Conservation (phyloP, 1,139 yeast genomes). For the Zygosaccharomyces pseudobailii region DNA sequence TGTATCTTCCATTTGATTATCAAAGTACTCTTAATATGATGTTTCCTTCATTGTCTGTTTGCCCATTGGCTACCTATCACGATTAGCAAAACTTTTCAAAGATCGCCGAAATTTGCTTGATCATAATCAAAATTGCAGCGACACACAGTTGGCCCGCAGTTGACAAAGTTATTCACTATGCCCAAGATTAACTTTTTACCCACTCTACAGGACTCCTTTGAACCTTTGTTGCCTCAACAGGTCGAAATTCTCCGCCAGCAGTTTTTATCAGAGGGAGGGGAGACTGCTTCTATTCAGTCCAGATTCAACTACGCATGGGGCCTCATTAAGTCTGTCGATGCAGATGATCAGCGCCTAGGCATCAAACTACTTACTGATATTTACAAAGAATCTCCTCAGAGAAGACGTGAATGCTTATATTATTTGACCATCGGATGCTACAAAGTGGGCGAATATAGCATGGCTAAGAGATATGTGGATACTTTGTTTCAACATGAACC, state of each 20-base stretch:
- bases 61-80: neutral
- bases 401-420: conserved; percentile 86
- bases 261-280: conserved; percentile 69
- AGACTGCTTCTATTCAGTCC: conserved; percentile 74
- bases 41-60: neutral
- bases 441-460: conserved; percentile 80
- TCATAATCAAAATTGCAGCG: neutral
- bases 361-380: conserved; percentile 68
- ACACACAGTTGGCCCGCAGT: neutral
- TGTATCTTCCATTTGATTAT: conserved; percentile 44
- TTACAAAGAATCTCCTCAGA: conserved; percentile 70
- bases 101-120: neutral
- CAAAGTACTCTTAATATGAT: neutral
- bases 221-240: conserved; percentile 71
- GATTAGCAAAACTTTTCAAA: conserved; percentile 3
- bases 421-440: conserved; percentile 84
- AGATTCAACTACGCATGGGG: conserved; percentile 97
- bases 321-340: conserved; percentile 61
- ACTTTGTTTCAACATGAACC: conserved; percentile 76
- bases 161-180: conserved; percentile 13
- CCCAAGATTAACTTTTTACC: conserved; percentile 29
- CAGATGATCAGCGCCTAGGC: conserved; percentile 70
- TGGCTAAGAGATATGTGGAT: conserved; percentile 83
- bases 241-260: conserved; percentile 71
- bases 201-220: conserved; percentile 33